Percentiles rank a stretch among this genome's conserved stretches.
Evolutionary conservation across 164 flowering plant genomes (phyloP).

Genomic region (Magnolia changhungtana): DNA sequence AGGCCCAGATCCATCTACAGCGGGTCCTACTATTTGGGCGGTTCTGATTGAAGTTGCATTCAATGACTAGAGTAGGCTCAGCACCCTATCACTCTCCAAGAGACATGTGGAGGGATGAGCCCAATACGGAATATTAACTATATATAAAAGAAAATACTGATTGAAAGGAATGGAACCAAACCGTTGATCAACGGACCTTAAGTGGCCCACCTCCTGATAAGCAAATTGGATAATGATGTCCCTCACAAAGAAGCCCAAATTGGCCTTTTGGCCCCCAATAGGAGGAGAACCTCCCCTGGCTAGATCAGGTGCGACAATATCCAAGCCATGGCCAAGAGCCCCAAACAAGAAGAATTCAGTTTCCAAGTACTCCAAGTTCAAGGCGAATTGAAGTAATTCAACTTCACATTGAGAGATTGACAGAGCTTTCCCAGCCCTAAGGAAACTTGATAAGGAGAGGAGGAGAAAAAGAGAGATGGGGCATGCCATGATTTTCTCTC

Average conservation of each 20-base stretch:
- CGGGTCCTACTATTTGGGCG: no score
- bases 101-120: no score
- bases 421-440: no score
- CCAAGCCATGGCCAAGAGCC: slow-evolving; percentile 66
- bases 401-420: no score
- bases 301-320: slow-evolving; percentile 43
- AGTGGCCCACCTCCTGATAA: slow-evolving; percentile 75
- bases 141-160: background rate
- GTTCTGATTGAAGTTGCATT: no score
- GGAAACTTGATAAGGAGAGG: no score
- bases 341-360: slow-evolving; percentile 66
- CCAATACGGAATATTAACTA: background rate
- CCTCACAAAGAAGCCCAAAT: slow-evolving; percentile 32
- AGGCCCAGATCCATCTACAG: no score
- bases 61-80: no score
- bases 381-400: slow-evolving; percentile 36
- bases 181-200: slow-evolving; percentile 34
- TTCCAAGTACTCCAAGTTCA: slow-evolving; percentile 73
- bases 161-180: no score
- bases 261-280: slow-evolving; percentile 33
- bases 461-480: no score
- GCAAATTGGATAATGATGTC: slow-evolving; percentile 62
- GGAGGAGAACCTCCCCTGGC: slow-evolving; percentile 60
- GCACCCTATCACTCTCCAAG: no score
- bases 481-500: no score